Evolutionary conservation across 257 asterid genomes (phyloP), one percentile per base, ranked within the genome.

Genomic region (Salvia hispanica): DNA sequence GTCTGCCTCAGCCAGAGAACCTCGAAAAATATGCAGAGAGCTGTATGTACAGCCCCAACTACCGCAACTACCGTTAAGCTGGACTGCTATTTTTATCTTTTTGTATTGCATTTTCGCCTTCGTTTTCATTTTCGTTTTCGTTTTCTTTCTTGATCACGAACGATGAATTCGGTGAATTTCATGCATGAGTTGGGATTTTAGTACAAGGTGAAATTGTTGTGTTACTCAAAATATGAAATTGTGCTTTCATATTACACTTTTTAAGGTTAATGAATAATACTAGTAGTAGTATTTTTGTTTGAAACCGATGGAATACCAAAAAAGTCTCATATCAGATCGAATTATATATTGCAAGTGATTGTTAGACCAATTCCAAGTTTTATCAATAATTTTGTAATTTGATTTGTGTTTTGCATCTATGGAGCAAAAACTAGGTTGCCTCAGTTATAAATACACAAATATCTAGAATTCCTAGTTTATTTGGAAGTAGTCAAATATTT

Each of bases 11-110:
- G 66, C 98, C 98, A 0, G 86, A 79, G 59, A 79, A 91, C 80
- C 77, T 94, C 42, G 93, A 74, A 3, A 78, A 76, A 14, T 83
- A 88, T 46, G 99, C 99, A 0, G 86, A 83, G 74, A 91, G 96
- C 91, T 91, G 97, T 62, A 94, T 94, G 99, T 94, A 91, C 89
- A 84, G 96, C 88, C 99, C 99, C 48, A 74, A 85, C 72, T 94
- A 94, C 74, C 83, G 91, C 21, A 85, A 79, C 84, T 94, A 85
- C 74, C 96, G 96, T 33, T 94, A 74, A 90, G 71, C 62, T 16
- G 28, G 33, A 58, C 2, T n/a, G 59, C 9, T 10, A 12, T 55
- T 42, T 42, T 39, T 37, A 55, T 64, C 64, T 56, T 60, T 16
- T 34, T 12, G 9, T n/a, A 8, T 21, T 13, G 50, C 10, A 0